Conservation (phyloP, 176 grass and related monocot genomes). For the Cocos nucifera region DNA sequence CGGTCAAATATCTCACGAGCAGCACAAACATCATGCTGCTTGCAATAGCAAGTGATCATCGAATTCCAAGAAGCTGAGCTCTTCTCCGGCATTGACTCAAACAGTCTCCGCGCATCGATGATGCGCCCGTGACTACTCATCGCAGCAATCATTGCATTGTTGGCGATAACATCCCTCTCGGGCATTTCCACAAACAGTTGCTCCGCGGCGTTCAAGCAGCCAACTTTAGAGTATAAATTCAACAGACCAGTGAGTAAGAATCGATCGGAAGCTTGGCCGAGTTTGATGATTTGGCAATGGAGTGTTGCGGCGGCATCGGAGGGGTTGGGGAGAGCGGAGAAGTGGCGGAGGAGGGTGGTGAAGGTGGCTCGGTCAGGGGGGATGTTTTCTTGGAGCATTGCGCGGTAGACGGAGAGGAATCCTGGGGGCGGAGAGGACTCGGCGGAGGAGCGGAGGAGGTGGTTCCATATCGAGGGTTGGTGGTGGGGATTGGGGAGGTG, state of each 20-base stretch:
- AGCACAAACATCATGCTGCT: slow-evolving; percentile 1
- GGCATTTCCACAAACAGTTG: slow-evolving; percentile 15
- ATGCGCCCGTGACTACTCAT: background rate
- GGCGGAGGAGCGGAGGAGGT: background rate
- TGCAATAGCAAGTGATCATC: slow-evolving; percentile 22
- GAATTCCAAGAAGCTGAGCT: slow-evolving; percentile 15
- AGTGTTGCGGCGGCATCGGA: background rate
- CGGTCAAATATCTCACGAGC: slow-evolving; percentile 3
- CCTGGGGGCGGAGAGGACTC: background rate
- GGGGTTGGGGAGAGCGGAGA: background rate
- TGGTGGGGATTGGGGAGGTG: background rate
- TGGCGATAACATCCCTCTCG: slow-evolving; percentile 8
- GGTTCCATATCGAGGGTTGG: background rate
- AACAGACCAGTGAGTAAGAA: slow-evolving; percentile 10
- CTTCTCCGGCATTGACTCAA: background rate
- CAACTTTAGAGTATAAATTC: slow-evolving; percentile 7
- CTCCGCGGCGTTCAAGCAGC: background rate
- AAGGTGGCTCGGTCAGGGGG: background rate
- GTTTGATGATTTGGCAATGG: slow-evolving; percentile 4
- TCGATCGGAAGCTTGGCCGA: background rate
- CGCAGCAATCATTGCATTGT: slow-evolving; percentile 16
- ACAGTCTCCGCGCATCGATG: slow-evolving; percentile 3
- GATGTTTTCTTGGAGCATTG: background rate
- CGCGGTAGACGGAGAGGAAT: slow-evolving; percentile 6
- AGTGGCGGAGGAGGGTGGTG: background rate